A percentile compares a stretch with the other conserved stretches of the same genome.
Conservation (phyloP, 306 rosid species). For the Cicer bijugum region DNA sequence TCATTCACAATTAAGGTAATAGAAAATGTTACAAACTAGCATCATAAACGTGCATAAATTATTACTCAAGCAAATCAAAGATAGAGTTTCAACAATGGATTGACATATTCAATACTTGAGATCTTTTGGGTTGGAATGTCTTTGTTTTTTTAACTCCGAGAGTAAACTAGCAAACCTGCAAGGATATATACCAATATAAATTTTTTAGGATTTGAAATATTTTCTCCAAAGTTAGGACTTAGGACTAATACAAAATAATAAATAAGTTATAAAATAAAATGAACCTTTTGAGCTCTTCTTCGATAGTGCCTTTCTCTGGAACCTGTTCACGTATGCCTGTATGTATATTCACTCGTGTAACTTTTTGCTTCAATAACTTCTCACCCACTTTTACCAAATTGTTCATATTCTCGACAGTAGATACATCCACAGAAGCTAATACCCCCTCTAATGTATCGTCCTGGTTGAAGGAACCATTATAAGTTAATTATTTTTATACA, state of each 20-base stretch:
- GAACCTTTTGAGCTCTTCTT: constrained; percentile 58
- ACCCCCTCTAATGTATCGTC: constrained; percentile 47
- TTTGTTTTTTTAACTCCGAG: constrained; percentile 44
- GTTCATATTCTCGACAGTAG: constrained; percentile 52
- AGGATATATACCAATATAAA: background rate
- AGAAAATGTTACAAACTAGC: constrained; percentile 19
- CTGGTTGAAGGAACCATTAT: constrained; percentile 40
- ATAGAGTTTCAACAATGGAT: background rate
- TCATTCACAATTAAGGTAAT: background rate
- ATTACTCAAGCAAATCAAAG: background rate
- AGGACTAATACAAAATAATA: constrained; percentile 21
- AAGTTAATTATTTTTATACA: background rate
- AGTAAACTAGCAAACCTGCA: constrained; percentile 57
- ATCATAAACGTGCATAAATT: background rate
- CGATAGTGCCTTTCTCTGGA: constrained; percentile 50
- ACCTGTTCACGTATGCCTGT: constrained; percentile 51
- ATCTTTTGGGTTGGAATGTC: constrained; percentile 12
- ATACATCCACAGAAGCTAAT: constrained; percentile 50
- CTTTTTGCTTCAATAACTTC: constrained; percentile 42
- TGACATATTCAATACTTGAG: constrained; percentile 4
- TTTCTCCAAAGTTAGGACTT: background rate
- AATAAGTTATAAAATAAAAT: background rate
- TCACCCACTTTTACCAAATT: constrained; percentile 53
- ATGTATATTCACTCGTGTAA: constrained; percentile 52
- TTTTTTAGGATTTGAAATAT: background rate